These are phyloP conservation scores for Chalciporus pseudorubinellus DNA, from an alignment of 768 basidiomycete genomes.

Conservation along the genomic window DNA sequence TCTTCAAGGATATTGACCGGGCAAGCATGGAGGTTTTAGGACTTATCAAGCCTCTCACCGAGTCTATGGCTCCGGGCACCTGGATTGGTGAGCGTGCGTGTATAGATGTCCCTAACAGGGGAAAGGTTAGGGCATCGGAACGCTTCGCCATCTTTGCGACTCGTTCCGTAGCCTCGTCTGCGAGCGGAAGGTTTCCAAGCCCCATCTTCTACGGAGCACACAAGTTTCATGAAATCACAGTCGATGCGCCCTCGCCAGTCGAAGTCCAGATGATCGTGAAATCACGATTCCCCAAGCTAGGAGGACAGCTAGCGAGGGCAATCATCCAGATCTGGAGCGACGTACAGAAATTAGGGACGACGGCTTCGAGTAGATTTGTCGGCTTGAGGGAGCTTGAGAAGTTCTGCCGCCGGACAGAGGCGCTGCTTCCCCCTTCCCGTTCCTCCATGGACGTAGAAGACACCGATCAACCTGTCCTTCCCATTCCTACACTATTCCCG, in stretches of 20 bases:
- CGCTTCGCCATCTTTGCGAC: constrained; percentile 90
- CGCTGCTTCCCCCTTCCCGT: constrained; percentile 51
- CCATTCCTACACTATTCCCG: constrained; percentile 51
- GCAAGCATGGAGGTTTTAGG: constrained; percentile 89
- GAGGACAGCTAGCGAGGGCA: constrained; percentile 43
- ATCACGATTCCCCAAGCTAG: constrained; percentile 62
- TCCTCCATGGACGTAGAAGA: constrained; percentile 41
- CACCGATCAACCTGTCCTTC: constrained; percentile 21
- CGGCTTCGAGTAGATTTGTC: constrained; percentile 54
- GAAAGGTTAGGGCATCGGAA: constrained; percentile 70
- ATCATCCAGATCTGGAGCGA: constrained; percentile 71
- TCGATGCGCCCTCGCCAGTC: constrained; percentile 56
- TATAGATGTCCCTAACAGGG: constrained; percentile 72
- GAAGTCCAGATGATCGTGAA: constrained; percentile 75
- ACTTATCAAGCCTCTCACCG: constrained; percentile 78
- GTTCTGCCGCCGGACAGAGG: constrained; percentile 73
- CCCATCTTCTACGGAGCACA: constrained; percentile 83
- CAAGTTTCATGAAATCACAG: constrained; percentile 71
- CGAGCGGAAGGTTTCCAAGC: constrained; percentile 46
- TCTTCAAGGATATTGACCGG: constrained; percentile 89
- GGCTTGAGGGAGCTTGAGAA: constrained; percentile 82
- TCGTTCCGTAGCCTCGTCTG: constrained; percentile 56
- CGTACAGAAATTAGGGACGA: constrained; percentile 49
- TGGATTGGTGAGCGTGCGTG: constrained; percentile 72
- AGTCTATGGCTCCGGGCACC: constrained; percentile 65